phyloP scores from a whole-genome alignment of 169 alveolate species.

The Plasmodium sp. region DNA sequence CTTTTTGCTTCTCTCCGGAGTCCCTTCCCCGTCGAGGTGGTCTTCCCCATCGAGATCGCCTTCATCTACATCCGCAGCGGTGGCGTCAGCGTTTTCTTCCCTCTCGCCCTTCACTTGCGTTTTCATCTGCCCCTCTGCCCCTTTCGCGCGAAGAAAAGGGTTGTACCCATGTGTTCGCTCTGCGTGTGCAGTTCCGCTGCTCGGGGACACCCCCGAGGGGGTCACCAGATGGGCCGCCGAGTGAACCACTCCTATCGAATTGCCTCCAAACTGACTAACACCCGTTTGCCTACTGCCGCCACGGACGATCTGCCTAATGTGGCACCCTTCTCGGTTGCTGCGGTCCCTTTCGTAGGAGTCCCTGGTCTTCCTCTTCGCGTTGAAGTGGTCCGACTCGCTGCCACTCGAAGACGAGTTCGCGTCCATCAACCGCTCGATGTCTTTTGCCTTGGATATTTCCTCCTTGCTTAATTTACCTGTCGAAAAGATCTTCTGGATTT shows the following conservation, averaged over 20 bases:
- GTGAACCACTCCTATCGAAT: neutral
- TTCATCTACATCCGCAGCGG: neutral
- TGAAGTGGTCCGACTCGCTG: constrained; percentile 7
- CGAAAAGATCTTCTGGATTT: constrained; percentile 19
- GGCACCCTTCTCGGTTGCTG: neutral
- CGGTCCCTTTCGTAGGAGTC: constrained; percentile 25
- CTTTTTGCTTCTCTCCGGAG: neutral
- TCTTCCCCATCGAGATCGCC: neutral
- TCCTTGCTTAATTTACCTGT: constrained; percentile 45
- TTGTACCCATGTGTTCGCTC: neutral
- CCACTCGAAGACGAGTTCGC: constrained; percentile 33
- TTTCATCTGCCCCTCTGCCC: neutral
- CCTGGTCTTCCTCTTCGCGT: constrained; percentile 20
- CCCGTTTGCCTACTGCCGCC: neutral
- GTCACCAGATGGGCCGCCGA: neutral
- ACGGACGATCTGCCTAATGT: neutral
- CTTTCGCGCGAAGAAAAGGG: neutral
- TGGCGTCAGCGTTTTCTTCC: neutral
- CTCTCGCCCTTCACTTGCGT: neutral
- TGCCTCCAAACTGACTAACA: neutral
- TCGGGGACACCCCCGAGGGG: neutral
- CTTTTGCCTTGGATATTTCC: constrained; percentile 47
- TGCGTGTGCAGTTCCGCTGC: neutral
- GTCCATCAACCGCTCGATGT: constrained; percentile 48
- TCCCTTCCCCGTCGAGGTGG: neutral